Conservation (phyloP, 352 stramenopile genomes). For the Ophiocytium majus region DNA sequence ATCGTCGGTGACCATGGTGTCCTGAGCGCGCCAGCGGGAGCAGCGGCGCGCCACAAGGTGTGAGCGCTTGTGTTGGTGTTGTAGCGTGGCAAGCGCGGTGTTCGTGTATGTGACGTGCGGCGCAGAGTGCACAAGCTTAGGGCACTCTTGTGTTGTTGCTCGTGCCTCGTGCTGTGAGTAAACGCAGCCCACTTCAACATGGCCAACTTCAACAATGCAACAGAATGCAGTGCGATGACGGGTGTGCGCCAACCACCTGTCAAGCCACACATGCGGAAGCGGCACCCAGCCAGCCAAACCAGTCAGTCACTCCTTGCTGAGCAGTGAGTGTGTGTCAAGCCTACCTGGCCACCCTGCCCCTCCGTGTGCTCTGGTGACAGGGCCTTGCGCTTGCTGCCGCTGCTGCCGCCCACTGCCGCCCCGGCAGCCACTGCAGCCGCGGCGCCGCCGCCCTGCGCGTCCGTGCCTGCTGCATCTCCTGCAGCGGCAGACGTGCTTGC, state of each 20-base stretch:
- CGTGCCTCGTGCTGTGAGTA: too few relatives aligned
- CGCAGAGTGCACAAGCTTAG: too few relatives aligned
- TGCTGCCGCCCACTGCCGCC: neutral
- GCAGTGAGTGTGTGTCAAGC: neutral
- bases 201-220: neutral
- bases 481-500: too few relatives aligned
- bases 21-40: conserved; percentile 18
- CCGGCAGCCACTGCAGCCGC: too few relatives aligned
- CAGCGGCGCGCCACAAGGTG: conserved; percentile 37
- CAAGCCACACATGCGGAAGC: neutral
- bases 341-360: neutral
- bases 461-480: too few relatives aligned
- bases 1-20: neutral
- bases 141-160: too few relatives aligned
- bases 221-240: neutral
- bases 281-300: neutral
- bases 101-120: too few relatives aligned
- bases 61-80: neutral
- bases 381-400: conserved; percentile 16
- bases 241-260: neutral
- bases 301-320: neutral
- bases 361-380: neutral
- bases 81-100: neutral
- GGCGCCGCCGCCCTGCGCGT: too few relatives aligned
- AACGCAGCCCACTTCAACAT: neutral